Base-by-base conservation (phyloP, 768 basidiomycete genomes). In the Calocybe indica region DNA sequence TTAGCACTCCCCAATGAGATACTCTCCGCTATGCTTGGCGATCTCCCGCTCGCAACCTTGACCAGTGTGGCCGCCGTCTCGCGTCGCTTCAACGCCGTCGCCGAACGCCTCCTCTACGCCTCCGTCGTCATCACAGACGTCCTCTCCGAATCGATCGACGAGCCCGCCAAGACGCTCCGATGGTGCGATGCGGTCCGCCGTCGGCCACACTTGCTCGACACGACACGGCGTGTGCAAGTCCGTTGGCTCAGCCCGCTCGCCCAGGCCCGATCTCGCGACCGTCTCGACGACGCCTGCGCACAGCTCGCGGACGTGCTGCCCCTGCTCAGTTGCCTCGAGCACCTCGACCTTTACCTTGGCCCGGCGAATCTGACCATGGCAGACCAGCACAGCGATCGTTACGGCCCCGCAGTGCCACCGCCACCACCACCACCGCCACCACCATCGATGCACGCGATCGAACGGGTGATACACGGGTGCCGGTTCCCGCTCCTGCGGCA, bases 21-120 rank as follows among this genome's bases (percentile, higher is more conserved):
- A 14, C 72, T 82, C 49, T 57, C 58, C 38, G 62, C 70, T 46
- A 76, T 82, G 49, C 75, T 82, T 55, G 58, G 60, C 31, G 52
- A 67, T 14, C 66, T 75, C 12, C 44, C 68, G 14, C 57, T 68
- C 9, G 36, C 62, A 29, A 58, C 61, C 6, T 74, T 83, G 48
- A 62, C 68, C 35, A 52, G 60, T 44, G 54, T 75, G 48, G 55
- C 76, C 22, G 62, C 68, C 48, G 73, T 77, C 45, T 80, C 75
- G n/a, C 68, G 58, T 40, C 63, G 62, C 8, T 73, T 72, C 58
- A 71, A 69, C 58, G 75, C 69, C 32, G 73, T 82, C 34, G 80
- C 79, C 2, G 82, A 83, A 59, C 76, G 76, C 47, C 57, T 79
- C 14, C 74, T 85, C 33, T 83, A 84, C 58, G 62, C 80, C 8